Evolutionary conservation across 352 stramenopile genomes (phyloP), one percentile per base, ranked within the genome.

Genomic region (Phytophthora multivora): DNA sequence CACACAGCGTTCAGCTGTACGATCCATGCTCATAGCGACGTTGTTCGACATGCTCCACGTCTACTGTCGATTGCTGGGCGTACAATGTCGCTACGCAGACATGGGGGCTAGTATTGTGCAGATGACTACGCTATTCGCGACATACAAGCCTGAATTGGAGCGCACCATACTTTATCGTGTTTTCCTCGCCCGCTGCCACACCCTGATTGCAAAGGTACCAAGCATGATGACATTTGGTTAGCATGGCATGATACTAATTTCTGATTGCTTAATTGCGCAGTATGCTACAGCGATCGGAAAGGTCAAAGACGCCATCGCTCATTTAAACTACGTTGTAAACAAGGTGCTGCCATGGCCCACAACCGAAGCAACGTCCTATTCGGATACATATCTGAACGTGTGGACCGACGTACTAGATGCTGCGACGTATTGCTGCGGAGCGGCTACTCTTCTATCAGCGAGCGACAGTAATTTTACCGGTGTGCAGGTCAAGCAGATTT

Each of bases 1-100:
- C 36, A 36, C 60, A 5, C n/a, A 61, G 6, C 64, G 75, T 40
- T 62, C 67, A 2, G 68, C 71, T 18, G 58, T 88, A 9, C 63
- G 80, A 23, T 25, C 78, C 2, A 71, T 93, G 58, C 66, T 91
- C 36, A 66, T 86, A 23, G 77, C 66, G 9, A 75, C 72, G 7
- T 60, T 93, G 23, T 87, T 93, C 41, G 84, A 93, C 54, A 84
- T 88, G 80, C 68, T 91, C 1, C 65, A 86, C 46, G 43, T 78
- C 30, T 86, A 89, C 47, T 93, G 84, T 26, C 53, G 73, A n/a
- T 54, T 91, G 11, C 71, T 86, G 23, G 51, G 52, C 1, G 59
- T 88, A 35, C 81, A 93, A 43, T 86, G 77, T 40, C 68, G 82
- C 36, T 90, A 89, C 59, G 75, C 69, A 36, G 84, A 90, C 39